Conservation (phyloP, 169 alveolate species). For the Eimeria necatrix region DNA sequence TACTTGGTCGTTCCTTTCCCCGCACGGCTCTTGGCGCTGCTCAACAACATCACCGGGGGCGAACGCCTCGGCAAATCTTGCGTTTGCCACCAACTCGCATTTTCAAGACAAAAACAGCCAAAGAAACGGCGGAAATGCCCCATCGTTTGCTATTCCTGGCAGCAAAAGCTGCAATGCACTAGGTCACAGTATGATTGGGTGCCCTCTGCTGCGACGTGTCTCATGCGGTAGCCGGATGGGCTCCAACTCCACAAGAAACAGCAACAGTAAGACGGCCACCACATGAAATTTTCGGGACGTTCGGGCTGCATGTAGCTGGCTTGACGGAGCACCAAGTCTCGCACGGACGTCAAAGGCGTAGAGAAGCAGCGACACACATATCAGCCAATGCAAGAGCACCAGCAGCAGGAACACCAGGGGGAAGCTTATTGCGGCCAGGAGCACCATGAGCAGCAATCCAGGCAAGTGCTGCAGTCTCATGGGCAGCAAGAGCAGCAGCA, state of each 20-base stretch:
- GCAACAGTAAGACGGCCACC: not conserved
- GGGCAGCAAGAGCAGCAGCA: constrained; percentile 8
- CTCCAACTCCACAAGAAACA: not conserved
- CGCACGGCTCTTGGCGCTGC: too few species aligned
- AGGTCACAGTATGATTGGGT: too few species aligned
- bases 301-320: not conserved
- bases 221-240: not conserved
- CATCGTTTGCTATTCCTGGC: too few species aligned
- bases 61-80: too few species aligned
- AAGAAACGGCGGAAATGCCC: too few species aligned
- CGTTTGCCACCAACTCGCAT: too few species aligned
- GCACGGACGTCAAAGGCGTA: not conserved
- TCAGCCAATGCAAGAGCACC: not conserved
- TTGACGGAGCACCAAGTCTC: not conserved
- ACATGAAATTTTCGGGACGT: not conserved
- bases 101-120: too few species aligned
- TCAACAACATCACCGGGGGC: too few species aligned
- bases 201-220: not conserved
- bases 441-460: constrained; percentile 28
- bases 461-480: not conserved
- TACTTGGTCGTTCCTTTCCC: too few species aligned
- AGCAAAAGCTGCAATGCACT: too few species aligned
- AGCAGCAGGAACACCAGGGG: constrained; percentile 15
- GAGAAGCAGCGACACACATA: not conserved
- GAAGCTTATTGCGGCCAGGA: not conserved